Evolutionary conservation across 2,329 filamentous ascomycete species (phyloP).

Genomic region (Aspergillus hortae): DNA sequence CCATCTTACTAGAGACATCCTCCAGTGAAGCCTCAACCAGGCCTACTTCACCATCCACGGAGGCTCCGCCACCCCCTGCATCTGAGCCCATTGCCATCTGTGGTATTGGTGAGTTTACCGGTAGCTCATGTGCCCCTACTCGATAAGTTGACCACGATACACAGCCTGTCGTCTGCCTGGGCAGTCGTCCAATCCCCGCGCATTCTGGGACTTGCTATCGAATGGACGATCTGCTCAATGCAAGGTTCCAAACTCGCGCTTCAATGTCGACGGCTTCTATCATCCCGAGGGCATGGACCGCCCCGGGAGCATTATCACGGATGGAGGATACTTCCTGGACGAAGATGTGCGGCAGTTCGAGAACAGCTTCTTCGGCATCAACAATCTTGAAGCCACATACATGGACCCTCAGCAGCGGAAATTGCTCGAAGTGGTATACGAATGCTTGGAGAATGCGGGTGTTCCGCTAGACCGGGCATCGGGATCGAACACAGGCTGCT

Average conservation of each 20-base stretch:
- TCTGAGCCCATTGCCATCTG: not conserved
- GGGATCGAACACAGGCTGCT: conserved; percentile 16
- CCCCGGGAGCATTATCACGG: conserved; percentile 13
- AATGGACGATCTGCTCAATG: not conserved
- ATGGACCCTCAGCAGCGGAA: conserved; percentile 27
- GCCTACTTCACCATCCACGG: no score
- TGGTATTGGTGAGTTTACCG: not conserved
- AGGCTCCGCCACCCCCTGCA: no score
- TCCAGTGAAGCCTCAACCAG: no score
- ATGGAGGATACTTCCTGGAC: conserved; percentile 10
- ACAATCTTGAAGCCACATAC: conserved; percentile 11
- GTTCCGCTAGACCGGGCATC: conserved; percentile 11
- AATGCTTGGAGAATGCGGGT: conserved; percentile 23
- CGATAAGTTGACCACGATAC: not conserved
- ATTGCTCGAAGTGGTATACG: conserved; percentile 24
- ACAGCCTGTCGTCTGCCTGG: not conserved
- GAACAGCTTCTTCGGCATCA: conserved; percentile 20
- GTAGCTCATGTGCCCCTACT: not conserved
- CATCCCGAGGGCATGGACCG: conserved; percentile 7
- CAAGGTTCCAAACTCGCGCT: conserved; percentile 10
- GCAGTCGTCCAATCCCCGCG: no score
- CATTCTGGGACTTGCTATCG: not conserved
- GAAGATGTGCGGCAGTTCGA: conserved; percentile 18
- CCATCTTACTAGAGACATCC: no score
- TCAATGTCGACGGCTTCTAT: conserved; percentile 14